A percentile compares a stretch with the other conserved stretches of the same genome.
Evolutionary conservation across 352 stramenopile genomes (phyloP).

Genomic region (Phytophthora vignae): DNA sequence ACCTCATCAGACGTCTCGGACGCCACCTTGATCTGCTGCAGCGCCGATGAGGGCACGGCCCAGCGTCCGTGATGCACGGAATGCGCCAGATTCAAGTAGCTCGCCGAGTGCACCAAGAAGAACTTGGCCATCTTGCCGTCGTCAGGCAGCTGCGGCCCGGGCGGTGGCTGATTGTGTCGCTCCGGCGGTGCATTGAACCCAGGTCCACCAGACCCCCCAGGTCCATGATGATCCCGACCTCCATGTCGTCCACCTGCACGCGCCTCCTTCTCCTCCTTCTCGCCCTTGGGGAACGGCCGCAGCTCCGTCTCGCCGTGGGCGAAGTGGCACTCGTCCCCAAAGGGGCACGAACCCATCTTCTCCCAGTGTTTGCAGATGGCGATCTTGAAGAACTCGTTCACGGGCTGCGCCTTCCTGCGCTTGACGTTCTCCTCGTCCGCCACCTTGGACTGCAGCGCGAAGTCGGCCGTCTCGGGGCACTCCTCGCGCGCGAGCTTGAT

Average conservation of each 20-base stretch:
- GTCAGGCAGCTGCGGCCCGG: conserved; percentile 60
- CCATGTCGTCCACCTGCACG: conserved; percentile 19
- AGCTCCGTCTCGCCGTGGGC: conserved; percentile 96
- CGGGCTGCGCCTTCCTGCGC: conserved; percentile 84
- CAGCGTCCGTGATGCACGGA: conserved; percentile 82
- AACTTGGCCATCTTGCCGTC: conserved; percentile 85
- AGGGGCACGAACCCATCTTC: conserved; percentile 96
- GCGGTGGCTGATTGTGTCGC: conserved; percentile 4
- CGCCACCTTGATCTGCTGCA: conserved; percentile 74
- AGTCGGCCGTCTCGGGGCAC: conserved; percentile 94
- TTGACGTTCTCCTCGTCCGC: conserved; percentile 92
- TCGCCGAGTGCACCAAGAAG: conserved; percentile 81
- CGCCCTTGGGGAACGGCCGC: conserved; percentile 83
- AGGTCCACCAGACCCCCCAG: conserved; percentile 9
- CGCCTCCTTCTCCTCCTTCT: conserved; percentile 47
- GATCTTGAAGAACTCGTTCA: conserved; percentile 98
- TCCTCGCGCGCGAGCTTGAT: conserved; percentile 94
- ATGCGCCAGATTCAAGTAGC: conserved; percentile 86
- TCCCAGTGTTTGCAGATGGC: conserved; percentile 98
- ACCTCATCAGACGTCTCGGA: conserved; percentile 82
- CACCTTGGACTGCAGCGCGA: conserved; percentile 92
- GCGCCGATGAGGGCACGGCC: conserved; percentile 55
- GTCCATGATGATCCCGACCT: background rate
- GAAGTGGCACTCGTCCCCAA: conserved; percentile 97
- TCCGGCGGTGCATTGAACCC: background rate